These are phyloP conservation scores for Alopecurus myosuroides DNA, from an alignment of 176 grass and related monocot species.

Conservation along the genomic window DNA sequence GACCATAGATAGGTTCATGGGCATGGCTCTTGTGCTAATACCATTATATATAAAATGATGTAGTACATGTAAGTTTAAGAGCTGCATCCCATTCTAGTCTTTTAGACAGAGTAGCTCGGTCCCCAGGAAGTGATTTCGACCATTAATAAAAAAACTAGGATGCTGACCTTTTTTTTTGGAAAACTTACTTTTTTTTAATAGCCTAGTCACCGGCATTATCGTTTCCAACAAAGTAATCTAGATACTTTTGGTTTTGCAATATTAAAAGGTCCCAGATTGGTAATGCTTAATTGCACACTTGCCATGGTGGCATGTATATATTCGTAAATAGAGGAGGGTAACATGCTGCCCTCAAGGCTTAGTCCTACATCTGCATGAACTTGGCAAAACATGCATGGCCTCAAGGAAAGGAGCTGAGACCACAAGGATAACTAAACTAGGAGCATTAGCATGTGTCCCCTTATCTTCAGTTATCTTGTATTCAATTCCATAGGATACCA, in stretches of 20 bases:
- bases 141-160: background rate
- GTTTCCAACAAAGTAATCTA: background rate
- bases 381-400: slow-evolving; percentile 31
- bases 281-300: slow-evolving; percentile 18
- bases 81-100: background rate
- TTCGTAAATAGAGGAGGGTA: slow-evolving; percentile 14
- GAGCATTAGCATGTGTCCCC: slow-evolving; percentile 45
- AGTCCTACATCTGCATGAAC: slow-evolving; percentile 14
- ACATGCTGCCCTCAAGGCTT: slow-evolving; percentile 29
- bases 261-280: background rate
- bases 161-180: background rate
- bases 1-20: background rate
- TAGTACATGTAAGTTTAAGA: background rate
- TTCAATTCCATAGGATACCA: slow-evolving; percentile 52
- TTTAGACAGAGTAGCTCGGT: background rate
- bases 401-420: slow-evolving; percentile 11
- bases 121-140: background rate
- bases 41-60: background rate
- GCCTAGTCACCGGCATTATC: background rate
- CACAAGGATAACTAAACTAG: slow-evolving; percentile 29
- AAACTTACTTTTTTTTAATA: background rate
- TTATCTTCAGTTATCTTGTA: slow-evolving; percentile 50
- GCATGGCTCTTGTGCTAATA: background rate
- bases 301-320: background rate
- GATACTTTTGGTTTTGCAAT: background rate